Percentiles rank a stretch among this genome's conserved stretches.
Evolutionary conservation across 2,329 filamentous ascomycete species (phyloP).

Genomic region (Nigrospora sphaerica): DNA sequence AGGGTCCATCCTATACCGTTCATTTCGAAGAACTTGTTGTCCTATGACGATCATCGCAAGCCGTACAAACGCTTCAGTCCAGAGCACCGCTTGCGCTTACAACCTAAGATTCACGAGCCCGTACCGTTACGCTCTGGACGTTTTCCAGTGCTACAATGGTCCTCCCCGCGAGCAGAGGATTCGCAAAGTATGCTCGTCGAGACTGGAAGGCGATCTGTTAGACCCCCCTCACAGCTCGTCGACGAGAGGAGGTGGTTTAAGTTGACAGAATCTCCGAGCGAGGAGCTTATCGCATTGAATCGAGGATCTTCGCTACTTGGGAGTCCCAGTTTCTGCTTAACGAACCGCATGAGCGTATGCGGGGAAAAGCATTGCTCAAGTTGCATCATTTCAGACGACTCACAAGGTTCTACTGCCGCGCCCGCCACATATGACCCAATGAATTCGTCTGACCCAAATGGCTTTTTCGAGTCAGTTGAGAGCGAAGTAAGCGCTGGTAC

Average conservation of each 20-base stretch:
- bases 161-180: conserved; percentile 12
- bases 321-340: neutral
- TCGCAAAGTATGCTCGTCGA: conserved; percentile 18
- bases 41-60: neutral
- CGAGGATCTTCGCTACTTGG: conserved; percentile 5
- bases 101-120: conserved; percentile 17
- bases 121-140: conserved; percentile 12
- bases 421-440: neutral
- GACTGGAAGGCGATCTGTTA: conserved; percentile 13
- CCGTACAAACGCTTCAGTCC: conserved; percentile 1
- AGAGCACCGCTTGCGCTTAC: conserved; percentile 13
- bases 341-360: conserved; percentile 1
- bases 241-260: conserved; percentile 3
- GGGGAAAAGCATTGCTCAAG: neutral
- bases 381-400: neutral
- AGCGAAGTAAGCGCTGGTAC: too few species aligned
- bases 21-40: neutral
- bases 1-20: neutral
- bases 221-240: conserved; percentile 4
- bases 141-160: conserved; percentile 16
- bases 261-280: neutral
- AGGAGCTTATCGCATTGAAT: conserved; percentile 2
- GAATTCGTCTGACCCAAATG: too few species aligned
- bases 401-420: neutral
- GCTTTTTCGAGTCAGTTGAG: too few species aligned